Evolutionary conservation across 306 rosid species (phyloP).

Genomic region (Chamaecrista fasciculata): DNA sequence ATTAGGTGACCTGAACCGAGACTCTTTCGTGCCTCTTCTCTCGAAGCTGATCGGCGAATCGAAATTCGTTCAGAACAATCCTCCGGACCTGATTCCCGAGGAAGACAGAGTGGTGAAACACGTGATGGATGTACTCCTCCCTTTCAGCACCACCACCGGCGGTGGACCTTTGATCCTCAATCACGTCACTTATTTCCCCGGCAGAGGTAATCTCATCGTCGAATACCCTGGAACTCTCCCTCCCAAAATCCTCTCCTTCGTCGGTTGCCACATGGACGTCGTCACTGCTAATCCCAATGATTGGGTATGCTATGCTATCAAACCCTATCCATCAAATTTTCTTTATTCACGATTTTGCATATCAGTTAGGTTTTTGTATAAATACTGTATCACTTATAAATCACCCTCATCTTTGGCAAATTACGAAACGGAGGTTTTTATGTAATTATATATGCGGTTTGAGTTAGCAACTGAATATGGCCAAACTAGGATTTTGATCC

Average conservation of each 20-base stretch:
- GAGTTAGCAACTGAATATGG: not conserved
- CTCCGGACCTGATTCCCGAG: constrained; percentile 75
- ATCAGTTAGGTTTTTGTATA: not conserved
- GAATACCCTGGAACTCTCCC: constrained; percentile 85
- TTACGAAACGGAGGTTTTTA: too few species aligned
- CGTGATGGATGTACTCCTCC: constrained; percentile 58
- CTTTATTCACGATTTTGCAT: too few species aligned
- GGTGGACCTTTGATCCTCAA: constrained; percentile 74
- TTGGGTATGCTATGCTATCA: constrained; percentile 82
- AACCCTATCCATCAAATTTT: too few species aligned
- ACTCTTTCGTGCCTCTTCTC: constrained; percentile 61
- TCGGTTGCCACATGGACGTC: constrained; percentile 94
- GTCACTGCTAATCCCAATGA: constrained; percentile 86
- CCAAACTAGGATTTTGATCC: constrained; percentile 79
- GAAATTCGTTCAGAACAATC: constrained; percentile 78
- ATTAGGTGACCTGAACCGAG: constrained; percentile 64
- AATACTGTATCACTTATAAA: not conserved
- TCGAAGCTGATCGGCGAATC: constrained; percentile 80
- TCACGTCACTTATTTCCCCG: constrained; percentile 64
- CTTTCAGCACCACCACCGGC: constrained; percentile 68
- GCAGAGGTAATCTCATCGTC: constrained; percentile 77
- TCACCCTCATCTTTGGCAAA: not conserved
- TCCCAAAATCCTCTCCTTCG: constrained; percentile 69
- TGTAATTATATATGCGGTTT: not conserved
- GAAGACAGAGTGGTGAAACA: constrained; percentile 75